Conservation (phyloP, 2,329 filamentous ascomycete genomes). For the Curvularia sp. region DNA sequence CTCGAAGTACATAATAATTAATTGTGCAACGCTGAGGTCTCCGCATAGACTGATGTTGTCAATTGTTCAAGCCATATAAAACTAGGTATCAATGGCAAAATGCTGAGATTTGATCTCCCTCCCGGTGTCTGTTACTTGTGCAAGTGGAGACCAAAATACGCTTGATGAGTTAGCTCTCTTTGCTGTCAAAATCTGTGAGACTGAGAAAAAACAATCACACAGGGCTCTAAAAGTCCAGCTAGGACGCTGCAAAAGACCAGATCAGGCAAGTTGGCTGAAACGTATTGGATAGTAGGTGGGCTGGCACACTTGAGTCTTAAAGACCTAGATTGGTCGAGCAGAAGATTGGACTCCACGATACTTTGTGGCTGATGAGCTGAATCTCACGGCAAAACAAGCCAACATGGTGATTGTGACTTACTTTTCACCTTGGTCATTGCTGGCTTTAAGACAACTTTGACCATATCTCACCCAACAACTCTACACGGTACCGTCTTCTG, state of each 20-base stretch:
- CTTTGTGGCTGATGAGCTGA: conserved; percentile 47
- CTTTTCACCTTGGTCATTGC: conserved; percentile 42
- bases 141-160: background rate
- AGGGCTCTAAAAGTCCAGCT: background rate
- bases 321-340: too few relatives aligned
- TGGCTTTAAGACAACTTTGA: conserved; percentile 32
- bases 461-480: conserved; percentile 53
- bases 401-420: conserved; percentile 46
- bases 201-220: background rate
- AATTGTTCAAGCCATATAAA: background rate
- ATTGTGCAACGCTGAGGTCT: too few relatives aligned
- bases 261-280: background rate
- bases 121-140: background rate
- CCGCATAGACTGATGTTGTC: too few relatives aligned
- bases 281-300: background rate
- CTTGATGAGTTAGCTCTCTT: background rate
- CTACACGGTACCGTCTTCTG: conserved; percentile 47
- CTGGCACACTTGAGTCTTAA: too few relatives aligned
- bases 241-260: background rate
- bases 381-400: conserved; percentile 50
- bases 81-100: background rate
- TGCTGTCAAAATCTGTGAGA: background rate
- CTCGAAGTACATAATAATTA: background rate
- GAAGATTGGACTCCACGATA: background rate
- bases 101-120: background rate